Evolutionary conservation across 192 early-diverging fungal species (phyloP).

Genomic region (Coemansia sp.): DNA sequence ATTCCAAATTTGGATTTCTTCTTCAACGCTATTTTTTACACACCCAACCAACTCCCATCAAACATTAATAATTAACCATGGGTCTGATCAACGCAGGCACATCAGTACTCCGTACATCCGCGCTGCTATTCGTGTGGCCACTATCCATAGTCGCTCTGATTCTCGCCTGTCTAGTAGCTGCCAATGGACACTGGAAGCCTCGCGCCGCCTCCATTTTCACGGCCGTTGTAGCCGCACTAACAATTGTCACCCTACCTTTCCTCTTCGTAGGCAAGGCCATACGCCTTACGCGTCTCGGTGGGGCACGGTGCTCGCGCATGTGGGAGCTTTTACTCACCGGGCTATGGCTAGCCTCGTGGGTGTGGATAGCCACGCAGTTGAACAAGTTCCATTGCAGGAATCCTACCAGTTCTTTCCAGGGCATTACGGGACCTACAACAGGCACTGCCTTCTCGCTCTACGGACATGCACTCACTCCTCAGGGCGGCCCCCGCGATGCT

Average conservation of each 20-base stretch:
- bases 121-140: constrained; percentile 35
- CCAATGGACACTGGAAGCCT: constrained; percentile 54
- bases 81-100: constrained; percentile 34
- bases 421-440: constrained; percentile 5
- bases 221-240: constrained; percentile 41
- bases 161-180: constrained; percentile 44
- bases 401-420: background rate
- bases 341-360: constrained; percentile 51
- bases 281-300: constrained; percentile 27
- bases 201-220: constrained; percentile 50
- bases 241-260: constrained; percentile 37
- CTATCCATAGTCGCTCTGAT: constrained; percentile 38
- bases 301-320: constrained; percentile 41
- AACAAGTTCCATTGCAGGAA: constrained; percentile 50
- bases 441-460: constrained; percentile 43
- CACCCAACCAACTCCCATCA: background rate
- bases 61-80: constrained; percentile 26
- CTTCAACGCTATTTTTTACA: background rate
- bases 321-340: constrained; percentile 48
- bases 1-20: background rate
- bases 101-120: constrained; percentile 38
- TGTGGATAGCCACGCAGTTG: constrained; percentile 50
- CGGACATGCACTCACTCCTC: constrained; percentile 42
- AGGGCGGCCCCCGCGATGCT: constrained; percentile 31
- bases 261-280: constrained; percentile 42